Evolutionary conservation across 441 rosid genomes (phyloP), one percentile per base, ranked within the genome.

Genomic region (Adansonia rubrostipa): DNA sequence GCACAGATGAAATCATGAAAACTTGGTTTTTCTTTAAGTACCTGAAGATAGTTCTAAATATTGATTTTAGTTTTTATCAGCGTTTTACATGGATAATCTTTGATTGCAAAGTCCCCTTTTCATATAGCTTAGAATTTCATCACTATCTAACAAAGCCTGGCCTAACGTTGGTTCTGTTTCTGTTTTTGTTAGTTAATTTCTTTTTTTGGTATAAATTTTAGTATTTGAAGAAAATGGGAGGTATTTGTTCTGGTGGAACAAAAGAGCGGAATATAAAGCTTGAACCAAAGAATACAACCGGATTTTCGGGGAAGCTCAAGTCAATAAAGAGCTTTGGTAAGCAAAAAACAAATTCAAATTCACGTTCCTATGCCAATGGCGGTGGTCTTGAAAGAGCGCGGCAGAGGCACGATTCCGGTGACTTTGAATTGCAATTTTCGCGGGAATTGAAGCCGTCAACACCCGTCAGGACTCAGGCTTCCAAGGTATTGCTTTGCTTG

Each of bases 391-490:
- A 48, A 40, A 84, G 71, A 77, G 58, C 80, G 2, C 78, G 70
- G 60, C 76, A 83, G 71, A 88, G 74, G 74, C 68, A 74, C 8
- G 76, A 88, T 80, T 83, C 86, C 48, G 78, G 83, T 6, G 93
- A 89, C 54, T 63, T 74, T 22, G 53, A 50, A 6, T 69, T 33
- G 42, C 62, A 86, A 72, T 88, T 88, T 83, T 93, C 97, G 20
- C 74, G 90, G 54, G 93, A 93, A 80, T 84, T 90, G 22, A 85
- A 86, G 79, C 87, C 94, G 0, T 68, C 93, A 67, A 87, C 87
- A 51, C 88, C 92, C 5, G 61, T 81, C 15, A 78, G 84, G 50
- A 78, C 73, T 14, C 88, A 76, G 11, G 60, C 85, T 73, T 78
- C 60, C 58, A 90, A 88, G 96, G 96, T 93, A 81, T 28, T 28